phyloP scores from a whole-genome alignment of 148 eudicot genomes.

The Rhododendron kiyosumense region DNA sequence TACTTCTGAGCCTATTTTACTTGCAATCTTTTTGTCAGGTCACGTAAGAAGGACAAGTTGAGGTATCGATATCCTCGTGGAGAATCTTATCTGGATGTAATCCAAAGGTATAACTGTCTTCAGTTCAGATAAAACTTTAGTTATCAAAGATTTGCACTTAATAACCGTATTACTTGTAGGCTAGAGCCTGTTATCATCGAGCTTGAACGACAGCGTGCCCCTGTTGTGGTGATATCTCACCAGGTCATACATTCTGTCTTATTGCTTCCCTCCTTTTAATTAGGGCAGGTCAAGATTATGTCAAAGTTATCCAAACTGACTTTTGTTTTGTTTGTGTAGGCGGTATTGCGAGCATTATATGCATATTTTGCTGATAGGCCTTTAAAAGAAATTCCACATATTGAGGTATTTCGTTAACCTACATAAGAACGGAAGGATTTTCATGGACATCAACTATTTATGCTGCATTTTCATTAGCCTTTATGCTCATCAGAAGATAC shows the following conservation, averaged over 20 bases:
- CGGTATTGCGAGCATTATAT: constrained; percentile 72
- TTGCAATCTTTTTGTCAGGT: constrained; percentile 29
- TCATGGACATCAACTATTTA: neutral
- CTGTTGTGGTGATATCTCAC: constrained; percentile 94
- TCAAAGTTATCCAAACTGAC: neutral
- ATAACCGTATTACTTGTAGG: constrained; percentile 34
- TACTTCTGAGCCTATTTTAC: neutral
- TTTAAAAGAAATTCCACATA: constrained; percentile 83
- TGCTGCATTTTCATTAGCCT: neutral
- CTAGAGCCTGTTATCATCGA: constrained; percentile 96
- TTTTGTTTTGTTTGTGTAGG: constrained; percentile 12
- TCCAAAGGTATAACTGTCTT: constrained; percentile 65
- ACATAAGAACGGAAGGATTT: neutral
- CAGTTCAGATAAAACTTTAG: neutral
- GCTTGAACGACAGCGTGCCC: constrained; percentile 97
- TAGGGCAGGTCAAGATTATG: neutral
- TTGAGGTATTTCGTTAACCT: constrained; percentile 60
- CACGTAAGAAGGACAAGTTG: constrained; percentile 92
- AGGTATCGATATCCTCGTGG: constrained; percentile 99
- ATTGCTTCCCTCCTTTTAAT: neutral
- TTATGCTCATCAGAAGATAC: neutral
- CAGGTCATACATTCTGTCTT: constrained; percentile 46
- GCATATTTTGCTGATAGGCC: constrained; percentile 99
- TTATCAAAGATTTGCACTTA: neutral
- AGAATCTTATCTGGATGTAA: constrained; percentile 97